Evolutionary conservation across 345 rosid genomes (phyloP).

Genomic region (Pistacia vera): DNA sequence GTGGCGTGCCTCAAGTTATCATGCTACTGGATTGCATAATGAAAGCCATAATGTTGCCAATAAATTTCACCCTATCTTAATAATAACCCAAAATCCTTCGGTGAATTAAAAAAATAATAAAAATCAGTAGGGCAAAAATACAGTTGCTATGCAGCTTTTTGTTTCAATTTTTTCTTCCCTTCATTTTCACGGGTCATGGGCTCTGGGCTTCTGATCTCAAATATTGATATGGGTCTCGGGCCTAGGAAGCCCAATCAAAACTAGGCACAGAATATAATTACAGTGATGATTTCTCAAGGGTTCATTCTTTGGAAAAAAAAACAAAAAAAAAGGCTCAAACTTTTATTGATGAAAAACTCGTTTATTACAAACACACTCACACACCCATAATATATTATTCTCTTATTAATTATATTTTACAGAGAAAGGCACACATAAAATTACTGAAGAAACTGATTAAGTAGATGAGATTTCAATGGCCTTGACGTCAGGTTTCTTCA

Average conservation of each 20-base stretch:
- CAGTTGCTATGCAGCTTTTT: no score
- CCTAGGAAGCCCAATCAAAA: no score
- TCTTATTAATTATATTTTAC: neutral
- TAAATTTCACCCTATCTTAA: neutral
- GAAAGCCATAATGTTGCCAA: neutral
- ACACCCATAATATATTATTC: neutral
- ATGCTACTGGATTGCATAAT: neutral
- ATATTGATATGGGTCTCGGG: no score
- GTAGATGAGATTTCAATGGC: conserved; percentile 32
- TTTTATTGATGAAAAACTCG: neutral
- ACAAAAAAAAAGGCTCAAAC: neutral
- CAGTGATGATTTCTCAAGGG: no score
- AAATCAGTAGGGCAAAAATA: no score
- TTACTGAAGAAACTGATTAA: neutral
- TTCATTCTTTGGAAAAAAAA: no score
- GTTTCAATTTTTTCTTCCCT: no score
- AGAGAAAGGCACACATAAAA: neutral
- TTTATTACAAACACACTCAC: neutral
- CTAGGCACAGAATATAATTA: no score
- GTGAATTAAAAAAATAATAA: no score
- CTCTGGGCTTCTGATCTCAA: no score
- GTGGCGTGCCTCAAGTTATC: conserved; percentile 2
- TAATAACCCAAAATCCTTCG: no score
- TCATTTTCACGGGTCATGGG: no score
- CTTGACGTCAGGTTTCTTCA: conserved; percentile 27